Evolutionary conservation across 768 basidiomycete genomes (phyloP).

Genomic region (Kockovaella imperatae): DNA sequence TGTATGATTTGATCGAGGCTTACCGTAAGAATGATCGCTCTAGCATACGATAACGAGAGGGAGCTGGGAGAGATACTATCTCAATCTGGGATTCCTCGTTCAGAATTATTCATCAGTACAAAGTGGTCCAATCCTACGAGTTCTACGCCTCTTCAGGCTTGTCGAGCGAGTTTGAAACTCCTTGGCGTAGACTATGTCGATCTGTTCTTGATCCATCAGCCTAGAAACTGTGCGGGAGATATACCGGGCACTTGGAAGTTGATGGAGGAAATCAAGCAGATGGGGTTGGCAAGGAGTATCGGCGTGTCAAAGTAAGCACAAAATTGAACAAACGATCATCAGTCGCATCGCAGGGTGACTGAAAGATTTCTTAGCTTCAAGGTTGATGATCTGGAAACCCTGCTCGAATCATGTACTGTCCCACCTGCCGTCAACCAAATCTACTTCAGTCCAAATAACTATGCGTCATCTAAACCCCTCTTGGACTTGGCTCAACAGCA

Average conservation of each 20-base stretch:
- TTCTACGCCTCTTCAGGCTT: too few species aligned
- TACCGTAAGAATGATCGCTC: not conserved
- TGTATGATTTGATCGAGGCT: too few species aligned
- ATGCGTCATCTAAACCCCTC: conserved; percentile 2
- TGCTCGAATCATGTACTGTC: conserved; percentile 8
- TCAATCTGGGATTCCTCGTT: conserved; percentile 14
- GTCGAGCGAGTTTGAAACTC: too few species aligned
- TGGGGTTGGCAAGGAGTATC: conserved; percentile 22
- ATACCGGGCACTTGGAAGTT: conserved; percentile 22
- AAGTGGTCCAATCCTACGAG: too few species aligned
- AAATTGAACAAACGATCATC: not conserved
- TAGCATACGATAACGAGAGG: conserved; percentile 31
- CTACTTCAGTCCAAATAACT: conserved; percentile 16
- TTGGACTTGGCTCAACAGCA: conserved; percentile 11
- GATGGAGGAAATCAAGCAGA: conserved; percentile 19
- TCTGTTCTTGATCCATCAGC: conserved; percentile 26
- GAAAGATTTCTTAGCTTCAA: too few species aligned
- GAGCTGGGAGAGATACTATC: conserved; percentile 27
- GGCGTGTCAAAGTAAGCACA: conserved; percentile 32
- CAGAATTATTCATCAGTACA: conserved; percentile 30
- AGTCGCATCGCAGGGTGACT: too few species aligned
- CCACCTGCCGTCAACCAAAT: conserved; percentile 30
- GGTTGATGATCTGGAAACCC: conserved; percentile 14
- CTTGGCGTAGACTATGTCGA: conserved; percentile 25
- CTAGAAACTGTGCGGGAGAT: conserved; percentile 12